Evolutionary conservation across 371 early-diverging fungal species (phyloP), one percentile per base, ranked within the genome.

Genomic region (Mucor racemosus): DNA sequence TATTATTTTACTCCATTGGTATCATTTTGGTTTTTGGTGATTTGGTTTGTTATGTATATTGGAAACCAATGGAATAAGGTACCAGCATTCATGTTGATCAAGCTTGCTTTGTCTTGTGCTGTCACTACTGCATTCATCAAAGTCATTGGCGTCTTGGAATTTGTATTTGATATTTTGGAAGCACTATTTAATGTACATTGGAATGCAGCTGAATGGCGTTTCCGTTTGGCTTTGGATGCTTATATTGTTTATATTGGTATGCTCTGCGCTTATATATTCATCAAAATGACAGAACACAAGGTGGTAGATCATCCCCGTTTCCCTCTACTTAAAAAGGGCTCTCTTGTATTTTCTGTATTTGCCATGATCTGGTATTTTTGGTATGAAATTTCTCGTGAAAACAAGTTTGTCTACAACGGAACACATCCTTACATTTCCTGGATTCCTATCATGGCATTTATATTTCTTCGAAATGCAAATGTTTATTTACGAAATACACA

Each of bases 1-100:
- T 94, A 92, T 68, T 92, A 94, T 70, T 92, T 92, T 73, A 86
- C 91, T n/a, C 92, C 92, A 15, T 71, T 93, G 38, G 90, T 90
- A n/a, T 82, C 88, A 11, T 86, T 88, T 60, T 93, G 91, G 88
- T 90, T 91, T 61, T 54, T 84, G 44, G 74, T 86, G 31, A 86
- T 92, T n/a, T 93, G 86, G 79, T 57, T 78, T 10, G 87, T 88
- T 48, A 90, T 93, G 91, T 80, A 84, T 31, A 58, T 86, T 19
- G 77, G 74, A 1, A 72, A 84, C 39, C 14, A 69, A 7, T 66
- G 73, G 38, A 87, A 88, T 77, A 80, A 85, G 62, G 68, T 66
- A 5, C 64, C 81, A 1, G 50, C 58, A 31, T 75, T 84, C 58
- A 66, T 90, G 26, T 63, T 89, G 50, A 41, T 62, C 66, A 91